Evolutionary conservation across 805 yeast genomes (phyloP).

Genomic region (Yarrowia sp.): DNA sequence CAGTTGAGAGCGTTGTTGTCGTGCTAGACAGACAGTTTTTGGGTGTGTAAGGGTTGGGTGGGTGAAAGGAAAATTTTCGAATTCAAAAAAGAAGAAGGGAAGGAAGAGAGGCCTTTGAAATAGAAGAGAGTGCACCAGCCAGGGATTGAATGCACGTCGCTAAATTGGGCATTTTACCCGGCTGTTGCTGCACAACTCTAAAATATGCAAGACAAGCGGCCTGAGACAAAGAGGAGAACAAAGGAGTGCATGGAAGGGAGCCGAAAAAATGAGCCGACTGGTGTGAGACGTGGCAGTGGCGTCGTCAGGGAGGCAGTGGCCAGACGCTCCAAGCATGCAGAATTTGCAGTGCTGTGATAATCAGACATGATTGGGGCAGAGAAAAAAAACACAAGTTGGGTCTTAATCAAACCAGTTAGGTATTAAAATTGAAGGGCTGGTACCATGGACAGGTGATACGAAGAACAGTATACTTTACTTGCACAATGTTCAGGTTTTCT

Average conservation of each 20-base stretch:
- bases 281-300: conserved; percentile 4
- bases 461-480: too few species aligned
- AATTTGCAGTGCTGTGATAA: background rate
- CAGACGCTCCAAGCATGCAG: background rate
- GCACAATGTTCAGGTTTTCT: background rate
- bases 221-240: background rate
- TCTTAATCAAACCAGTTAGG: too few species aligned
- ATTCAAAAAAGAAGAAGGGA: conserved; percentile 6
- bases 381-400: background rate
- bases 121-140: conserved; percentile 19
- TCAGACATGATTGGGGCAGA: background rate
- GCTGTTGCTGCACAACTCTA: conserved; percentile 19
- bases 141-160: conserved; percentile 26
- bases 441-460: background rate
- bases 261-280: conserved; percentile 17
- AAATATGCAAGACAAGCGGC: background rate
- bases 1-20: conserved; percentile 25
- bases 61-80: conserved; percentile 25
- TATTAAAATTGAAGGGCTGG: background rate
- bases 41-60: conserved; percentile 21
- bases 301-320: background rate
- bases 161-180: conserved; percentile 20
- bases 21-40: conserved; percentile 24
- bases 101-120: conserved; percentile 23
- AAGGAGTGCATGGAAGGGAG: conserved; percentile 23